Base-by-base conservation (phyloP, 176 grass and related monocot species). In the Elaeis guineensis region DNA sequence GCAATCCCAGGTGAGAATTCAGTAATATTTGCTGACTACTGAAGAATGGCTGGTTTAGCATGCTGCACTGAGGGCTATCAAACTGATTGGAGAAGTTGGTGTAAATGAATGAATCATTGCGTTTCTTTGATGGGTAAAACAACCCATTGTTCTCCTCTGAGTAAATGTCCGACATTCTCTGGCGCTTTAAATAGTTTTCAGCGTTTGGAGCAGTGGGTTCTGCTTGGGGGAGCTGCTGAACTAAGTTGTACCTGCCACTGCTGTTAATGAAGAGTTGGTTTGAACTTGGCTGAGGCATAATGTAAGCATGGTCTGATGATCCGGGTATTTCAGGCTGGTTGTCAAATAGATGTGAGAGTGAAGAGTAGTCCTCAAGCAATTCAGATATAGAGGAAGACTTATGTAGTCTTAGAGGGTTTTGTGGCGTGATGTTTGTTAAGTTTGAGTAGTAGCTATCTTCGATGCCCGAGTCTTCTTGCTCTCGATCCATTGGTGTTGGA, bases 41-140 rank as follows among this genome's bases (percentile, higher is more conserved):
- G 21, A 65, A 52, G 49, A 65, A 65, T 20, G 5, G 7, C 49
- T 52, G 72, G 26, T 60, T 69, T 17, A 81, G 61, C 18, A 70
- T 65, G 52, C 51, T 64, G 35, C 55, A 52, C 56, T 64, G 71
- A 58, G 68, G 19, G 51, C 9, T 28, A 25, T 75, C 62, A 44
- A 70, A 19, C 70, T 73, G 67, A 63, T 69, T 77, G 77, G 74
- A 49, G 72, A 87, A 90, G 54, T 71, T 70, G 62, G 77, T 72
- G 66, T 72, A 77, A 24, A 80, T 65, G 66, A 73, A 87, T 54
- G 83, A 83, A 9, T 75, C 72, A 50, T 81, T 84, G 5, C 73
- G 71, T 21, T 79, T 89, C 78, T 82, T 91, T 58, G 64, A 64
- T 26, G 21, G 25, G 20, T 8, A 20, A 12, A 60, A 57, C 53